Evolutionary conservation across 179 eudicot genomes (phyloP), one percentile per base, ranked within the genome.

Genomic region (Corrigiola litoralis): DNA sequence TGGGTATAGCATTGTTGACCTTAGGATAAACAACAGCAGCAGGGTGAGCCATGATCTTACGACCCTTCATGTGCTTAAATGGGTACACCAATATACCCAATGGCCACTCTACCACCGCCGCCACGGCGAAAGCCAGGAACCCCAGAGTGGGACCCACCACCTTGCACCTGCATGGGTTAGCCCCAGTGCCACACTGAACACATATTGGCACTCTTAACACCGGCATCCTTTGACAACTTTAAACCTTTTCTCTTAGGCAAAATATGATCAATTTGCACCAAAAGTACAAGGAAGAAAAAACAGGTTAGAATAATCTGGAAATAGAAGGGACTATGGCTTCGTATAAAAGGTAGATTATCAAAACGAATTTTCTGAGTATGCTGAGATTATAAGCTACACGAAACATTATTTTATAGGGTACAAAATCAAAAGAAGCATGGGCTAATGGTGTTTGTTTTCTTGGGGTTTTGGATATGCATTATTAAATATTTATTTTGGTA

Each of bases 31-130:
- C 84, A 24, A 80, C 84, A 51, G 82, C 13, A 42, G 81, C 66
- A 5, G 95, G 91, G 55, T 85, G 95, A 12, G 71, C 86, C 90
- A 88, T 88, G 21, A 88, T 81, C n/a, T 77, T 80, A 24, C 88
- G 76, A 37, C 95, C 95, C 77, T 85, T 85, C 21, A 58, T 20
- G 46, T 81, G 92, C 65, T 77, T 76, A 50, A 82, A 90, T 52
- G 77, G 74, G 55, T 84, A 90, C 2, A 90, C 88, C 63, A 86
- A 0, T 2, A 83, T 72, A 28, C 97, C 97, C 23, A 90, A 64
- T 49, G 97, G 97, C 97, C 96, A 91, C 75, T 91, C 97, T 32
- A 91, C 77, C 59, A 83, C 59, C 58, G 94, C 97, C 55, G 94
- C 81, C 61, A 67, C 86, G 0, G 77, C 94, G 37, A 86, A 88